These are phyloP conservation scores for Globisporangium parvum DNA, from an alignment of 352 stramenopile species.

Conservation along the genomic window DNA sequence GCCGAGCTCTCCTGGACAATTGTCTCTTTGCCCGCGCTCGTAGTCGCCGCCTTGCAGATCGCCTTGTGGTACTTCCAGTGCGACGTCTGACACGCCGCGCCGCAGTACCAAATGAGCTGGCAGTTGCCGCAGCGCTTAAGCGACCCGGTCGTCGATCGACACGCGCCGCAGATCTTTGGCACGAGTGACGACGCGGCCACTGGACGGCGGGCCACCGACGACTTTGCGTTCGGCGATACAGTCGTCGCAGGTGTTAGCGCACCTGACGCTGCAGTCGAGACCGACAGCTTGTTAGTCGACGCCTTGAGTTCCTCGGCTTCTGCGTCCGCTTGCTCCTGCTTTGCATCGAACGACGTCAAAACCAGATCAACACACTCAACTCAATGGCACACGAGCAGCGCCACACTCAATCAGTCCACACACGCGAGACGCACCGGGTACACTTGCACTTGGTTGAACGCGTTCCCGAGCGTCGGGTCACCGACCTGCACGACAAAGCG, in stretches of 20 bases:
- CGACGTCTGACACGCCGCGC: conserved; percentile 53
- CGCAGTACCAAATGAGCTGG: conserved; percentile 78
- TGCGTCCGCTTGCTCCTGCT: conserved; percentile 29
- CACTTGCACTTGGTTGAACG: conserved; percentile 70
- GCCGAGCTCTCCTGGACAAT: conserved; percentile 32
- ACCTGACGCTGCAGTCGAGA: conserved; percentile 5
- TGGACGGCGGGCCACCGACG: conserved; percentile 14
- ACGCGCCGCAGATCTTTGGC: conserved; percentile 65
- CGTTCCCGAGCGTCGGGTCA: conserved; percentile 42
- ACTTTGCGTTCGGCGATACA: conserved; percentile 16
- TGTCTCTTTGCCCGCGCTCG: conserved; percentile 34
- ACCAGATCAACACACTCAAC: background rate
- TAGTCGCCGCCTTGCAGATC: conserved; percentile 36
- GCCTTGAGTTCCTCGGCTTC: conserved; percentile 16
- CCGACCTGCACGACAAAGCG: conserved; percentile 69
- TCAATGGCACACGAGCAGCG: too few species aligned
- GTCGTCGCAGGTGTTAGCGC: background rate
- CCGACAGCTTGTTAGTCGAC: conserved; percentile 14
- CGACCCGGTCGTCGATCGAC: conserved; percentile 29
- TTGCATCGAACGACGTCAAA: background rate
- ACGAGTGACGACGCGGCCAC: conserved; percentile 17
- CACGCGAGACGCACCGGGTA: conserved; percentile 40
- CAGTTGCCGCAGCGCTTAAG: conserved; percentile 74
- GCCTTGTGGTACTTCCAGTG: conserved; percentile 82
- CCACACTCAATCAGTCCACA: background rate